Base-by-base conservation (phyloP, 2,329 filamentous ascomycete genomes). In the Cytospora paraplurivora region DNA sequence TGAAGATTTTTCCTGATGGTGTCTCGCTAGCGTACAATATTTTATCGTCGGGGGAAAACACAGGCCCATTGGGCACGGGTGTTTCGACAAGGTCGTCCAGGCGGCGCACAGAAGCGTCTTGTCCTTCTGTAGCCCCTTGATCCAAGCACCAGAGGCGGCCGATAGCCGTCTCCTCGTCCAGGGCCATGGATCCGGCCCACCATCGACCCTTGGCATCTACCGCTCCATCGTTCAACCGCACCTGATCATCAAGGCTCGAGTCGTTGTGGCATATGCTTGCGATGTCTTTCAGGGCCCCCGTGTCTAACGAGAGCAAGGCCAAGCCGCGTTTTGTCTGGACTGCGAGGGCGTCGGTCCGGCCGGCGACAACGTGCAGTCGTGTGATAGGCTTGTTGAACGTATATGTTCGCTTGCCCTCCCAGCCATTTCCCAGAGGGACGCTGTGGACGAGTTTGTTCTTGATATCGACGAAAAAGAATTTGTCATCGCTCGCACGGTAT, bases 401-500 rank as follows among this genome's bases (percentile, higher is more conserved):
- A 38, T 60, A 66, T 7, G 66, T 68, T 56, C 61, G 58, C 4
- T 57, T 65, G 11, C 47, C 49, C 4, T 51, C 62, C 69, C 64
- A 72, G 21, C 68, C 63, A 8, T 63, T 37, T 7, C 53, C 27
- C 17, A 66, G 21, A 0, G 69, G 69, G 6, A 71, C 62, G 33
- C 53, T 57, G 60, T 71, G 67, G 1, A 71, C 63, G n/a, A 67
- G 62, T 38, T 64, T 66, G 21, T 68, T 69, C 56, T 69, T 68
- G 55, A 71, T 72, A 61, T 71, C 70, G 59, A 67, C 68, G 58
- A 69, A 71, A 64, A 71, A 71, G 59, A 71, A 69, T 1, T 59
- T 67, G 52, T 70, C 64, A 37, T 71, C 68, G 15, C 63, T 65
- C 12, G 61, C 63, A n/a, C 69, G 68, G 54, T 72, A 71, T 10